phyloP scores from a whole-genome alignment of 208 protist genomes.

The Trypanosoma platydactyli region DNA sequence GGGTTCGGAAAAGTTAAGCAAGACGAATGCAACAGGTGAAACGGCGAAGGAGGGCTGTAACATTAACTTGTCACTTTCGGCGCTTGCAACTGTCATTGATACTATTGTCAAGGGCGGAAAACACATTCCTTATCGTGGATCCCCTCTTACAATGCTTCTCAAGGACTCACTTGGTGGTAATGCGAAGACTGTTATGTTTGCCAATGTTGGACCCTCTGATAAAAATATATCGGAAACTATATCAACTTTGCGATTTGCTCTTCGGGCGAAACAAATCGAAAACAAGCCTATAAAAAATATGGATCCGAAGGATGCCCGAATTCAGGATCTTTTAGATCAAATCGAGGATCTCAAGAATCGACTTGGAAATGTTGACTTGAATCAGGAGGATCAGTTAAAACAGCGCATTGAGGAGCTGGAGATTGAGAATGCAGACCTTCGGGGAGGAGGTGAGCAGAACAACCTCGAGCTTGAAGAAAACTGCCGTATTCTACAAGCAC shows the following conservation, averaged over 20 bases:
- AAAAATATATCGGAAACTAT: conserved; percentile 90
- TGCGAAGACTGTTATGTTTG: conserved; percentile 93
- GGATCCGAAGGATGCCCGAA: conserved; percentile 89
- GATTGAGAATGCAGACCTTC: conserved; percentile 85
- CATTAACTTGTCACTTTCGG: conserved; percentile 94
- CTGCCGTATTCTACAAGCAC: conserved; percentile 58
- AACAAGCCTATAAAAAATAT: conserved; percentile 95
- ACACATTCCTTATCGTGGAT: conserved; percentile 92
- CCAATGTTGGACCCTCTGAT: conserved; percentile 81
- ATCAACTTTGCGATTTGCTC: conserved; percentile 88
- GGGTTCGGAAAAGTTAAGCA: conserved; percentile 91
- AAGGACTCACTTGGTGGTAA: conserved; percentile 91
- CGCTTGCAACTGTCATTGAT: conserved; percentile 90
- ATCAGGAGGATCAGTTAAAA: conserved; percentile 85
- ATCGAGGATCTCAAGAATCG: conserved; percentile 87
- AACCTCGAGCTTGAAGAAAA: conserved; percentile 87
- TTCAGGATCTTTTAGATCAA: conserved; percentile 87
- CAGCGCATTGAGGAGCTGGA: conserved; percentile 92
- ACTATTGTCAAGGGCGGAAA: conserved; percentile 88
- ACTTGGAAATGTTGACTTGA: conserved; percentile 87
- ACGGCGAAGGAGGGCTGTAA: conserved; percentile 93
- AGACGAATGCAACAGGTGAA: conserved; percentile 93
- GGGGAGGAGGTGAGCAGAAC: conserved; percentile 66
- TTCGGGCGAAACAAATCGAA: conserved; percentile 93
- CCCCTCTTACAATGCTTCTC: conserved; percentile 92